These are phyloP conservation scores for Pseudonitzschia multiseries DNA, from an alignment of 108 stramenopile species.

Conservation along the genomic window DNA sequence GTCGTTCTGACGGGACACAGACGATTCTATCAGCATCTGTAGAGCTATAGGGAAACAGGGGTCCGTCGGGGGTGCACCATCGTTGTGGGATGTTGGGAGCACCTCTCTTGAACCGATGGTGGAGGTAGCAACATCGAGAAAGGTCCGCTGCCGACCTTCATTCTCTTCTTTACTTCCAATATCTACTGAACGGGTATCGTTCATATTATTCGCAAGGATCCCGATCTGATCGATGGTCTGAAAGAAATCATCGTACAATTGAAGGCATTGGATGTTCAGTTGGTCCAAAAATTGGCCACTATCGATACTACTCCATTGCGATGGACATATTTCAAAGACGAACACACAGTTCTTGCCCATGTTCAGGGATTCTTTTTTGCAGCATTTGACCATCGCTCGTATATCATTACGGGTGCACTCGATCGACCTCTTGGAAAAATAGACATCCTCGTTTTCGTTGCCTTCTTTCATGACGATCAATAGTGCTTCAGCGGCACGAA, in stretches of 20 bases:
- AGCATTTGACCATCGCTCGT: conserved; percentile 1
- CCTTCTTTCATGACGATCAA: conserved; percentile 5
- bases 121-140: neutral
- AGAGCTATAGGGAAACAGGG: neutral
- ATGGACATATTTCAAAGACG: conserved; percentile 3
- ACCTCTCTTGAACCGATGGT: neutral
- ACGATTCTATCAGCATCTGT: conserved; percentile 11
- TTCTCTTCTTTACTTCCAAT: conserved; percentile 10
- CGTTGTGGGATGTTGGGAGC: neutral
- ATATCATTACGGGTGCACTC: neutral
- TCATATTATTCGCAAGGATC: neutral
- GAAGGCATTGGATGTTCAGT: neutral
- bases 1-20: conserved; percentile 5
- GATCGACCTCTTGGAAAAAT: neutral
- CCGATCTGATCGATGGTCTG: conserved; percentile 3
- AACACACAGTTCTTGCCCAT: conserved; percentile 10
- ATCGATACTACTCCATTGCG: neutral
- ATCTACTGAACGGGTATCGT: neutral
- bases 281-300: neutral
- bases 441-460: neutral
- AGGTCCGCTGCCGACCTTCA: conserved; percentile 6
- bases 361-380: conserved; percentile 2
- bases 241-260: conserved; percentile 4
- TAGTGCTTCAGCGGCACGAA: conserved; percentile 10
- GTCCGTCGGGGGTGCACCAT: neutral